Evolutionary conservation across 768 basidiomycete genomes (phyloP), one percentile per base, ranked within the genome.

Genomic region (Kockovaella imperatae): DNA sequence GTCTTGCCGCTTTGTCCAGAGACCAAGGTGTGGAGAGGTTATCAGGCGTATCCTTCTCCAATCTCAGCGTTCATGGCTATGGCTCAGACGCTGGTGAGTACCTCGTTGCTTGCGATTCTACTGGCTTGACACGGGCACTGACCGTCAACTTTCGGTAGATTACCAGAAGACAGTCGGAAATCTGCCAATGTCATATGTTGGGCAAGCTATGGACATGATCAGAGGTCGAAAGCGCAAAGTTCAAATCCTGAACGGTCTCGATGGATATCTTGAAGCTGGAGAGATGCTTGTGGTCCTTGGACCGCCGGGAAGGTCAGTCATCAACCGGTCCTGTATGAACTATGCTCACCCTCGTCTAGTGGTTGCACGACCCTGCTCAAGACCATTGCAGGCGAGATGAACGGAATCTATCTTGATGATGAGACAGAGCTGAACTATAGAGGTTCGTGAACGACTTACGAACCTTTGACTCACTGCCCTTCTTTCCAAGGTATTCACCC

Each of bases 261-360:
- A 82, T 32, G 84, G 83, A 7, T 74, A 79, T 1, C 75, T 85
- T 11, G 75, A 78, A 3, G 78, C 82, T 0, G 83, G 83, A 14
- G 83, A 86, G 71, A 85, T 87, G 87, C 83, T 86, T 62, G 77
- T 77, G 43, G 73, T 75, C 2, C 72, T 72, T 14, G 68, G 74
- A 34, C 72, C 74, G 45, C 74, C 75, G 3, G 74, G 76, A 61
- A 60, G 58, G 67, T 66, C 43, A 49, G 65, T 58, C 20, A 20
- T 28, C 15, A 5, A 5, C 26, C 26, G 3, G 20, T 1, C 38
- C n/a, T 23, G 47, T 26, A 17, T n/a, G 17, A 39, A 10, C 18
- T 18, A 14, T 39, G 25, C 7, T 39, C 36, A 18, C 36, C 14
- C 5, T 32, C 14, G 41, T 52, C 11, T 42, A 69, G 66, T 61